phyloP scores from a whole-genome alignment of 352 stramenopile species.

The Phytophthora pisi region DNA sequence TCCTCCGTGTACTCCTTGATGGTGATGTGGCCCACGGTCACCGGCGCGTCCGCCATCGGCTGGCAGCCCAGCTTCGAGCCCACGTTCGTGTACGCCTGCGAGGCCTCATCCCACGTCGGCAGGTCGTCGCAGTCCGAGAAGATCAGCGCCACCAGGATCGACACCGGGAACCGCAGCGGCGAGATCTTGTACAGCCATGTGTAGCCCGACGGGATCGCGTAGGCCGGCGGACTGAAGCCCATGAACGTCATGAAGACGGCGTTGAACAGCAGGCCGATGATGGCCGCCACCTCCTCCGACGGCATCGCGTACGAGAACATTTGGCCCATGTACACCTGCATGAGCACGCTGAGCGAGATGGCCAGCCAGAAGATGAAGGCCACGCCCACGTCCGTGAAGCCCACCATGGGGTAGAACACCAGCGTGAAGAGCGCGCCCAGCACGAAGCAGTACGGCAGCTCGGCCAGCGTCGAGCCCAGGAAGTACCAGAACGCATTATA shows the following conservation, averaged over 20 bases:
- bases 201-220: constrained; percentile 33
- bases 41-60: constrained; percentile 27
- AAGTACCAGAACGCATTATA: constrained; percentile 77
- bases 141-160: constrained; percentile 34
- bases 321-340: constrained; percentile 45
- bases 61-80: constrained; percentile 34
- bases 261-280: constrained; percentile 43
- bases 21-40: constrained; percentile 31
- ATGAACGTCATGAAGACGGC: constrained; percentile 46
- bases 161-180: constrained; percentile 34
- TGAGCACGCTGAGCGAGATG: constrained; percentile 31
- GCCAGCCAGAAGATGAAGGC: constrained; percentile 35
- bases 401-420: constrained; percentile 48
- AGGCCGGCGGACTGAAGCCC: constrained; percentile 37
- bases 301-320: constrained; percentile 42
- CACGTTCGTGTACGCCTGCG: constrained; percentile 27
- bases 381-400: constrained; percentile 33
- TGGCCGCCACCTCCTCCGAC: constrained; percentile 35
- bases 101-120: constrained; percentile 24
- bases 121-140: constrained; percentile 38
- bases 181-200: constrained; percentile 51
- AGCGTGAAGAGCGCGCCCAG: constrained; percentile 41
- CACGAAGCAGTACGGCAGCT: constrained; percentile 73
- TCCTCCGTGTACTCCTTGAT: constrained; percentile 33
- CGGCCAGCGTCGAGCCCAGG: constrained; percentile 48